These are phyloP conservation scores for Paraleonurus japonicus DNA, from an alignment of 257 asterid genomes.

Conservation along the genomic window DNA sequence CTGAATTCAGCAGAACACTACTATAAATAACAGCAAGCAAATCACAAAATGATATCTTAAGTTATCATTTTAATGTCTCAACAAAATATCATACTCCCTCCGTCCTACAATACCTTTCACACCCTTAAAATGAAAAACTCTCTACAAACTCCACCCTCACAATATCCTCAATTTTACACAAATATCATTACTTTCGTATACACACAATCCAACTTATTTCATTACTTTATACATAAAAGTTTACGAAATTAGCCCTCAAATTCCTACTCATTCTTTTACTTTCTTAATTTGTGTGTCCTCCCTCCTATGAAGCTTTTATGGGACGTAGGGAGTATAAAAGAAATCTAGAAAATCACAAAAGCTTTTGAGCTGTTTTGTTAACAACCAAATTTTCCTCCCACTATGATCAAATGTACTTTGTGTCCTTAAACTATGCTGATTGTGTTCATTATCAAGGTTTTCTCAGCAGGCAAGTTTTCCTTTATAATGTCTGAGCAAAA, in stretches of 20 bases:
- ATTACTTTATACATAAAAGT: too few species aligned
- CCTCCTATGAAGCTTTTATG: too few species aligned
- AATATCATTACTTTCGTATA: too few species aligned
- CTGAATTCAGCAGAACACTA: background rate
- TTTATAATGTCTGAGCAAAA: background rate
- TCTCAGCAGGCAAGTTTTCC: background rate
- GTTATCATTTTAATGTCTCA: background rate
- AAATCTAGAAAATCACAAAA: background rate
- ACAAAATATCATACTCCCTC: background rate
- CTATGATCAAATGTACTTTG: background rate
- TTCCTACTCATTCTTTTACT: too few species aligned
- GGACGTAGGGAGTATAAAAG: too few species aligned
- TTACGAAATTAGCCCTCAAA: too few species aligned
- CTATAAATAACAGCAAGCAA: background rate
- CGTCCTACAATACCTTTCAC: too few species aligned
- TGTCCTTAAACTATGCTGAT: background rate
- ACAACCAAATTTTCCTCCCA: background rate
- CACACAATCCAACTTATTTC: too few species aligned
- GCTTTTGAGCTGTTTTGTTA: background rate
- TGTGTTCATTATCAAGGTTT: background rate
- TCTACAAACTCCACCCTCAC: too few species aligned
- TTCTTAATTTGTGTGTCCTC: too few species aligned
- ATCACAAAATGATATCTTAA: background rate
- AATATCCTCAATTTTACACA: too few species aligned
- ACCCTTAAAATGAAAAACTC: too few species aligned